Base-by-base conservation (phyloP, 352 stramenopile species). In the Thalassiosira ordinaria region DNA sequence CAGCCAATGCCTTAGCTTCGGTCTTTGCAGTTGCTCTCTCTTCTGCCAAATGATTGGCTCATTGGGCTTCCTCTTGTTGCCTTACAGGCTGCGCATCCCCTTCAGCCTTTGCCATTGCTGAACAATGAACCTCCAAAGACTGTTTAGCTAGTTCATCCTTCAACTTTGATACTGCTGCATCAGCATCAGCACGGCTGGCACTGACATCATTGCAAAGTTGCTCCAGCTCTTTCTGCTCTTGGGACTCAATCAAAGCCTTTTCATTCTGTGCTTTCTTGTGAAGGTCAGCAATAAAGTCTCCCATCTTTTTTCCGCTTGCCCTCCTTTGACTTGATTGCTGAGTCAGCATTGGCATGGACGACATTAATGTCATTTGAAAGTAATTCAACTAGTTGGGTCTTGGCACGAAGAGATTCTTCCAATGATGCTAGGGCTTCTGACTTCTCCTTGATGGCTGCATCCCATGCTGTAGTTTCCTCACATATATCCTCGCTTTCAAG, bases 131-230 rank as follows among this genome's bases (percentile, higher is more conserved):
- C 41, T 49, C 31, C 22, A 41, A 0, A 49, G 52, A 22, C 24
- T 81, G 73, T 47, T 74, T 35, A 5, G 47, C 39, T 7, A 80
- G 49, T 51, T 77, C 66, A 29, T 62, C 56, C 35, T 77, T 66
- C 27, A 77, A 41, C n/a, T 70, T 74, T 24, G 39, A 20, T 9
- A 76, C 63, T 27, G 37, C 37, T 0, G 29, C 55, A 22, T 82
- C 73, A 16, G 35, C 46, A 52, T 70, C 67, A 24, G 72, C 53
- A n/a, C 41, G 41, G 33, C 44, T 68, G 2, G 24, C 31, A n/a
- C 29, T 11, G 18, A 72, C 51, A 52, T 72, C 51, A 60, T 35
- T 52, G n/a, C 18, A 26, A 1, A 65, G 46, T 29, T 66, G 29
- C 59, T 61, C 29, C 14, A 72, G 44, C 14, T 62, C 47, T 31